Percentiles rank a stretch among this genome's conserved stretches.
phyloP scores from a whole-genome alignment of 108 stramenopile species.

The Skeletonema costatum region DNA sequence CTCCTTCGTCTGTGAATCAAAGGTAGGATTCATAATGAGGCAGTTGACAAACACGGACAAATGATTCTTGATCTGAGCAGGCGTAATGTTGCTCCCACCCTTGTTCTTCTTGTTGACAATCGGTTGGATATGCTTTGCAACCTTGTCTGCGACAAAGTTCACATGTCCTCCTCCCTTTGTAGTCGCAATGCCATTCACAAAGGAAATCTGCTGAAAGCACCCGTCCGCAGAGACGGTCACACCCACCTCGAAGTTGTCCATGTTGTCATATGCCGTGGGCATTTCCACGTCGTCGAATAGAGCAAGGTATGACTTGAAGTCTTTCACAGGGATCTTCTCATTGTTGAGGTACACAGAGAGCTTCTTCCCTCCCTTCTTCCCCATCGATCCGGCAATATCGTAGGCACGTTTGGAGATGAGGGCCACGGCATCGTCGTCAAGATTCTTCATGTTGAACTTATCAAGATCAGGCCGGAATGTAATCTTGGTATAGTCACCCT shows the following conservation, averaged over 20 bases:
- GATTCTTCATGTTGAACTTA: constrained; percentile 89
- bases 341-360: constrained; percentile 94
- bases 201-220: constrained; percentile 92
- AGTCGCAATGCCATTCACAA: constrained; percentile 97
- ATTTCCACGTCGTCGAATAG: constrained; percentile 86
- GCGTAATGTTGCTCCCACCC: constrained; percentile 85
- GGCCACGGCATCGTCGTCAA: constrained; percentile 91
- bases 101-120: constrained; percentile 94
- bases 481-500: constrained; percentile 96
- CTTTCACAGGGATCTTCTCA: constrained; percentile 81
- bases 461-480: constrained; percentile 95
- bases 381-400: constrained; percentile 97
- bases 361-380: constrained; percentile 76
- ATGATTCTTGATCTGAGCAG: constrained; percentile 94
- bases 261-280: constrained; percentile 80
- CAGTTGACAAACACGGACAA: constrained; percentile 94
- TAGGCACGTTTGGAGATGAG: constrained; percentile 95
- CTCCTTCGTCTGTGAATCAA: constrained; percentile 99
- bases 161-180: constrained; percentile 97
- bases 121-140: constrained; percentile 62
- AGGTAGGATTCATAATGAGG: constrained; percentile 97
- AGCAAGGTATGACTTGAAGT: constrained; percentile 92
- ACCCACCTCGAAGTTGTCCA: constrained; percentile 91
- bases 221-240: constrained; percentile 64
- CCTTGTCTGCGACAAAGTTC: constrained; percentile 87